phyloP scores from a whole-genome alignment of 2,329 filamentous ascomycete genomes.

The Periconia sp. region DNA sequence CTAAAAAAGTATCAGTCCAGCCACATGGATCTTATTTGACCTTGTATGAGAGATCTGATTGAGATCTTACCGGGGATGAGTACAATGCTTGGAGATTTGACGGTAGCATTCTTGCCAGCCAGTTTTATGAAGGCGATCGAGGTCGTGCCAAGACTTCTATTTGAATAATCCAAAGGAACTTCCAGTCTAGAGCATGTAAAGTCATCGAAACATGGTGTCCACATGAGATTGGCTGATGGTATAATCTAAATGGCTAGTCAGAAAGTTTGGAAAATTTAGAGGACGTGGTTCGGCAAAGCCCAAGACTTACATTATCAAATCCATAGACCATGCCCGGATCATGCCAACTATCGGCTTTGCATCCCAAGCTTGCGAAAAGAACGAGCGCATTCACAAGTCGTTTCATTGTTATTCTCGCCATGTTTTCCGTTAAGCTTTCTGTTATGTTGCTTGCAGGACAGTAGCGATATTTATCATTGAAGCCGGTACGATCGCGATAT shows the following conservation, averaged over 20 bases:
- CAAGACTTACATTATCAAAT: too few relatives aligned
- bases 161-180: constrained; percentile 12
- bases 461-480: too few relatives aligned
- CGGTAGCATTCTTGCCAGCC: not conserved
- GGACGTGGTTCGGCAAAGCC: not conserved
- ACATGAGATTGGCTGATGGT: constrained; percentile 1
- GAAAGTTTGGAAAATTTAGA: not conserved
- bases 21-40: too few relatives aligned
- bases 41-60: not conserved
- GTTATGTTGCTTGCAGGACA: too few relatives aligned
- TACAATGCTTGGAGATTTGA: not conserved
- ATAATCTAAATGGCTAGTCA: not conserved
- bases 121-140: constrained; percentile 6
- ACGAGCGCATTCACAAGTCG: too few relatives aligned
- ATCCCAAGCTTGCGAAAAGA: too few relatives aligned
- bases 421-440: too few relatives aligned
- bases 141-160: constrained; percentile 4
- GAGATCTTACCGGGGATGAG: constrained; percentile 11
- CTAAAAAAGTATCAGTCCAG: not conserved
- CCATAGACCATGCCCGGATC: too few relatives aligned
- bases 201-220: constrained; percentile 2
- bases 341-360: too few relatives aligned
- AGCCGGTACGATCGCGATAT: too few relatives aligned
- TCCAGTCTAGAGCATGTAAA: constrained; percentile 9
- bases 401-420: too few relatives aligned